phyloP scores from a whole-genome alignment of 352 stramenopile genomes.

The Pelagophyceae sp. region DNA sequence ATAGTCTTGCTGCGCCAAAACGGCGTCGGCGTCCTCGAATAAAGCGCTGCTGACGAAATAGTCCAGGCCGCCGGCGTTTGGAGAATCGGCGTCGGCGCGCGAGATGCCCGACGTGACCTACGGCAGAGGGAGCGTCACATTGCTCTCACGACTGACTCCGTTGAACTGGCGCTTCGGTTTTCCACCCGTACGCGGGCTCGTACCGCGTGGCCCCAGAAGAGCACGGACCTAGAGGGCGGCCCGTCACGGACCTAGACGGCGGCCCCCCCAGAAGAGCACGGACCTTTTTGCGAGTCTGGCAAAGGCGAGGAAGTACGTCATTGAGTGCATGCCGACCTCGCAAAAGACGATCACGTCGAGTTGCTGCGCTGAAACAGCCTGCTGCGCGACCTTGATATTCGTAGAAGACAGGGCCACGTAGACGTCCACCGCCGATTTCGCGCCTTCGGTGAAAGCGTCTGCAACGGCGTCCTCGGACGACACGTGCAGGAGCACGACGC shows the following conservation, averaged over 20 bases:
- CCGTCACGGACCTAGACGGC: slow-evolving; percentile 50
- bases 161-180: no score
- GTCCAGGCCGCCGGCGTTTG: slow-evolving; percentile 37
- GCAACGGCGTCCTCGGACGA: neutral
- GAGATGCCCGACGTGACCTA: slow-evolving; percentile 15
- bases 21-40: slow-evolving; percentile 33
- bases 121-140: no score
- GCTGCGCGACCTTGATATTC: slow-evolving; percentile 34
- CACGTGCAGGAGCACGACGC: slow-evolving; percentile 24
- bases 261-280: slow-evolving; percentile 53
- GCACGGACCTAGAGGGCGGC: no score
- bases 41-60: slow-evolving; percentile 54
- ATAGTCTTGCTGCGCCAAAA: slow-evolving; percentile 14
- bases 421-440: neutral
- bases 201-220: no score
- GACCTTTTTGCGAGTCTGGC: slow-evolving; percentile 42
- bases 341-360: slow-evolving; percentile 57
- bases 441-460: neutral
- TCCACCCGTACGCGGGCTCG: no score
- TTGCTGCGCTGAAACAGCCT: slow-evolving; percentile 34
- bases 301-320: slow-evolving; percentile 55
- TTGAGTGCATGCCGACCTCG: slow-evolving; percentile 49
- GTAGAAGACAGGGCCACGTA: slow-evolving; percentile 25
- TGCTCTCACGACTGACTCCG: no score
- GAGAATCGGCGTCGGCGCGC: neutral